These are phyloP conservation scores for Rhodotorula sp. DNA, from an alignment of 1,284 basidiomycete genomes.

Conservation along the genomic window DNA sequence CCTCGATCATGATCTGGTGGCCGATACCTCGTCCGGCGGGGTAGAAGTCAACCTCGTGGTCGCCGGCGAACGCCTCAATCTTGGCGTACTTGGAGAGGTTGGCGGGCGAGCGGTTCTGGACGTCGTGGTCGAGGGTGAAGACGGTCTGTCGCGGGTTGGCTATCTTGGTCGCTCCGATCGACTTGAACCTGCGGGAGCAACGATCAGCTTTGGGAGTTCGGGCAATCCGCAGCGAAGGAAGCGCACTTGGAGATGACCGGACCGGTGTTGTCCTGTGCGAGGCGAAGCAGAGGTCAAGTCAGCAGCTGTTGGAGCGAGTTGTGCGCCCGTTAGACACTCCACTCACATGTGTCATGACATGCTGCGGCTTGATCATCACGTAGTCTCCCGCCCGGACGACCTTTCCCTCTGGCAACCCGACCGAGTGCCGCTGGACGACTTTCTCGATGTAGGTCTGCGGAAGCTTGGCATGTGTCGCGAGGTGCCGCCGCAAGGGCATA, in stretches of 20 bases:
- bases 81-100: slow-evolving; percentile 90
- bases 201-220: not conserved
- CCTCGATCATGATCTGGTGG: slow-evolving; percentile 91
- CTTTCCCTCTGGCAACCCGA: slow-evolving; percentile 73
- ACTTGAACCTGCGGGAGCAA: slow-evolving; percentile 69
- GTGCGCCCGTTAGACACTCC: not conserved
- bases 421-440: slow-evolving; percentile 94
- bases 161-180: slow-evolving; percentile 85
- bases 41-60: slow-evolving; percentile 89
- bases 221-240: too few species aligned
- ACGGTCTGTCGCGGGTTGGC: slow-evolving; percentile 81
- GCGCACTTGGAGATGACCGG: slow-evolving; percentile 91
- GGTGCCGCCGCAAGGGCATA: slow-evolving; percentile 9
- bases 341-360: slow-evolving; percentile 63
- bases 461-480: slow-evolving; percentile 31
- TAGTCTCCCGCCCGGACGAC: slow-evolving; percentile 90
- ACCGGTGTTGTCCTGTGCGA: slow-evolving; percentile 85
- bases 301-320: not conserved
- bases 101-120: slow-evolving; percentile 92
- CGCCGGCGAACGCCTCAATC: slow-evolving; percentile 87
- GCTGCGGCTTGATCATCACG: slow-evolving; percentile 96
- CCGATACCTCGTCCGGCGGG: slow-evolving; percentile 98
- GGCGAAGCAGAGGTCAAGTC: not conserved
- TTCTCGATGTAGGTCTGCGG: slow-evolving; percentile 91
- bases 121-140: slow-evolving; percentile 97